A percentile compares a stretch with the other conserved stretches of the same genome.
Evolutionary conservation across 2,329 filamentous ascomycete species (phyloP).

Genomic region (Fusarium coicis): DNA sequence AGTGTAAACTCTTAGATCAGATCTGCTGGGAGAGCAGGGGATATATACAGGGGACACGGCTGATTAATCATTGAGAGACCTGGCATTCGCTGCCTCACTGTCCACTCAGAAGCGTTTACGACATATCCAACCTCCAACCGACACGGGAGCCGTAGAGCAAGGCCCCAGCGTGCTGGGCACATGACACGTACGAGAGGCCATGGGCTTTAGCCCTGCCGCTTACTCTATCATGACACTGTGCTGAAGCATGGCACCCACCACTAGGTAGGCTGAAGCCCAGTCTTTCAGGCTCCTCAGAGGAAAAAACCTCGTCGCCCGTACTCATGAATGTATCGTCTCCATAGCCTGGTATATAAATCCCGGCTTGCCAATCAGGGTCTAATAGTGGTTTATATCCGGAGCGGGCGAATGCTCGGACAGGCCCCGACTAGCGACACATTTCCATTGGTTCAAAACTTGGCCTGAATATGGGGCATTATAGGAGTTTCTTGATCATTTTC

Average conservation of each 20-base stretch:
- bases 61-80: not conserved
- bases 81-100: not conserved
- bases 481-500: not conserved
- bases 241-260: too few relatives aligned
- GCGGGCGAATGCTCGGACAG: not conserved
- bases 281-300: too few relatives aligned
- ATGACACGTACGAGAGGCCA: not conserved
- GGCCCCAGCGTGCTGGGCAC: not conserved
- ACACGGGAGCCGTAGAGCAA: not conserved
- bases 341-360: not conserved
- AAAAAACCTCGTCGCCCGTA: not conserved
- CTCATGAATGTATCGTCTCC: not conserved
- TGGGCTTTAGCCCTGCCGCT: not conserved
- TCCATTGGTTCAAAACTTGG: fast-evolving
- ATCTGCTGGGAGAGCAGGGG: not conserved
- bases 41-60: fast-evolving
- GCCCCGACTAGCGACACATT: not conserved
- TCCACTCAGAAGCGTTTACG: not conserved
- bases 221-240: not conserved
- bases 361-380: not conserved
- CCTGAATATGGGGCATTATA: not conserved
- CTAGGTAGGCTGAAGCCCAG: too few relatives aligned
- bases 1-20: fast-evolving
- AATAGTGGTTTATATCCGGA: fast-evolving
- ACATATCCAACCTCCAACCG: not conserved